A percentile compares a stretch with the other conserved stretches of the same genome.
Evolutionary conservation across 768 basidiomycete species (phyloP).

Genomic region (Russula earlei): DNA sequence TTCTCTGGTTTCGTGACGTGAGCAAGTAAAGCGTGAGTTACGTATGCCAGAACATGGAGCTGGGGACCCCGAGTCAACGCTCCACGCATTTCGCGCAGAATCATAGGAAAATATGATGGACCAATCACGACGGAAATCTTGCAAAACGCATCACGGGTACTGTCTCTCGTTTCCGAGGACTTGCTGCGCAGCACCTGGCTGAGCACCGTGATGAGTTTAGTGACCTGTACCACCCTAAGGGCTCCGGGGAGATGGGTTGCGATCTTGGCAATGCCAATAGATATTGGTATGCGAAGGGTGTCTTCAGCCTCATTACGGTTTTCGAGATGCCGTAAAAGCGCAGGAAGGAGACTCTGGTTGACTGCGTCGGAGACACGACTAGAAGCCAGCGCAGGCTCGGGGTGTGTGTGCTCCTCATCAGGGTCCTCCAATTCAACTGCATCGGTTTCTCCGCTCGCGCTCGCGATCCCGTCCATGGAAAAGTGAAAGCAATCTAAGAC

Average conservation of each 20-base stretch:
- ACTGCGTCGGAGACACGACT: constrained; percentile 63
- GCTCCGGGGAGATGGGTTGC: constrained; percentile 67
- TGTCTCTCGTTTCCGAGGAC: constrained; percentile 86
- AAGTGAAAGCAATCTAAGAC: constrained; percentile 91
- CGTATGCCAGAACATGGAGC: constrained; percentile 83
- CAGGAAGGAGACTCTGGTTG: constrained; percentile 65
- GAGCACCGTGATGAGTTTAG: constrained; percentile 71
- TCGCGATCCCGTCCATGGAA: constrained; percentile 55
- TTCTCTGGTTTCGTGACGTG: constrained; percentile 62
- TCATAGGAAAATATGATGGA: constrained; percentile 57
- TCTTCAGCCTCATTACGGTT: constrained; percentile 77
- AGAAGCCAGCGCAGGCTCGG: constrained; percentile 15
- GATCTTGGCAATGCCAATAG: constrained; percentile 79
- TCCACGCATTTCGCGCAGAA: constrained; percentile 72
- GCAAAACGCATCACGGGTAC: constrained; percentile 72
- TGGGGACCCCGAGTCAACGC: constrained; percentile 89
- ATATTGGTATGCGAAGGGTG: constrained; percentile 76
- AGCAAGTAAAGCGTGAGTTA: constrained; percentile 72
- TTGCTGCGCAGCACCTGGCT: constrained; percentile 88
- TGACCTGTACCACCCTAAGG: constrained; percentile 56
- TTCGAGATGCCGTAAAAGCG: constrained; percentile 71
- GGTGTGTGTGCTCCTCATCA: constrained; percentile 24
- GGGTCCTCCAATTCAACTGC: constrained; percentile 23
- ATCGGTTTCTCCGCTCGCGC: constrained; percentile 23
- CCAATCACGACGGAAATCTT: constrained; percentile 71